Conservation (phyloP, 1,284 basidiomycete species). For the Trichosporon sp. region DNA sequence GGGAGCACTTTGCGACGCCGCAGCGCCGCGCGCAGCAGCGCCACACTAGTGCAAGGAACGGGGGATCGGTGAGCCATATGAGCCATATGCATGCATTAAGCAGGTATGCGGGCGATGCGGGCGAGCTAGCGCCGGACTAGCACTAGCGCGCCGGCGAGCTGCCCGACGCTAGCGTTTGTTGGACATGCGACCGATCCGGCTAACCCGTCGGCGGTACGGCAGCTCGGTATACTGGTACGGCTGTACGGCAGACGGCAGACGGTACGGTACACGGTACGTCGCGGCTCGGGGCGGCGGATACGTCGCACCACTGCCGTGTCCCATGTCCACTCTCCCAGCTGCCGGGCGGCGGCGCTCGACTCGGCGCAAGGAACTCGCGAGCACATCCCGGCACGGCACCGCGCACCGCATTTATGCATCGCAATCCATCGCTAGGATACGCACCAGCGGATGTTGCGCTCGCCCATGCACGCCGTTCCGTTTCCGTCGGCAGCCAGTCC, state of each 20-base stretch:
- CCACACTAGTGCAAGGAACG: neutral
- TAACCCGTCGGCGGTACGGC: too few species aligned
- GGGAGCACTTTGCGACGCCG: neutral
- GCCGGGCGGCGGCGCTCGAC: too few species aligned
- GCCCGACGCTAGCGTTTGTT: neutral
- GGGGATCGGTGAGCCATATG: neutral
- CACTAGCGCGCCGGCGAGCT: neutral
- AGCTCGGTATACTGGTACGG: too few species aligned
- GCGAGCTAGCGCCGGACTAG: neutral
- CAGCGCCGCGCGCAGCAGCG: neutral
- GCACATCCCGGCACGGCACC: too few species aligned
- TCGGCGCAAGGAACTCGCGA: too few species aligned
- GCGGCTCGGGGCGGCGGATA: neutral
- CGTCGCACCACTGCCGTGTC: neutral
- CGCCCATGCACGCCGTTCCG: neutral
- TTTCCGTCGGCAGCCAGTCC: neutral
- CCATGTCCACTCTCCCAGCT: too few species aligned
- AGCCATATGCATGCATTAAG: neutral
- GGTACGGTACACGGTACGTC: neutral
- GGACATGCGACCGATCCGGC: neutral
- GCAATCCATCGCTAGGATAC: neutral
- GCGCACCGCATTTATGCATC: neutral
- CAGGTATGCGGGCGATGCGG: neutral
- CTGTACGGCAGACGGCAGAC: too few species aligned
- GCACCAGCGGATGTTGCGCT: neutral